phyloP scores from a whole-genome alignment of 169 alveolate genomes.

The Cyclospora cayetanensis region DNA sequence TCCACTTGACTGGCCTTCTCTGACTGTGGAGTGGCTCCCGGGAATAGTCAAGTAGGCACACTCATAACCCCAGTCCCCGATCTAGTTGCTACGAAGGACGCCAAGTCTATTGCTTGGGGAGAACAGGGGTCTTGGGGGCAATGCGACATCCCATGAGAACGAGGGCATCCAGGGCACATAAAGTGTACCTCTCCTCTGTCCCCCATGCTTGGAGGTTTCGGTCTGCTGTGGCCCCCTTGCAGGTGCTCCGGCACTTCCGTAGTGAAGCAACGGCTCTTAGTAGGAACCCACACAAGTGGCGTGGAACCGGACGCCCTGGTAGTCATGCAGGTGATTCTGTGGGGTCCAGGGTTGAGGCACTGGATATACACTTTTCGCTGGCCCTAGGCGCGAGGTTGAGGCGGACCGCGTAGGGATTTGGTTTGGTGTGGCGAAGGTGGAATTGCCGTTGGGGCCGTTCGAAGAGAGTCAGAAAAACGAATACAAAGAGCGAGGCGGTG shows the following conservation, averaged over 20 bases:
- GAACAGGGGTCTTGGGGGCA: no score
- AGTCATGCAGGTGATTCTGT: constrained; percentile 15
- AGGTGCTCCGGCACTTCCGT: not conserved
- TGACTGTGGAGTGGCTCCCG: constrained; percentile 92
- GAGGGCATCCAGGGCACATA: not conserved
- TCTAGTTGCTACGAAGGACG: not conserved
- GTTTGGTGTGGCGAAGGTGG: not conserved
- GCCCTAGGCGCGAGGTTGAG: not conserved
- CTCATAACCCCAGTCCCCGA: not conserved
- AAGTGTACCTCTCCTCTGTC: no score
- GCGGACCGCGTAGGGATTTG: not conserved
- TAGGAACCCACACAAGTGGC: constrained; percentile 60
- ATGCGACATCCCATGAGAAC: no score
- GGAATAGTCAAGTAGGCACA: no score
- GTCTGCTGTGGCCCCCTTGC: not conserved
- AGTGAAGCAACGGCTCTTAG: constrained; percentile 22
- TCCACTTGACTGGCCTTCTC: constrained; percentile 97
- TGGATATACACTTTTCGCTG: not conserved
- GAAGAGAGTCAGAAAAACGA: not conserved
- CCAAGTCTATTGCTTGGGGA: not conserved
- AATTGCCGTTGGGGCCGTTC: constrained; percentile 9
- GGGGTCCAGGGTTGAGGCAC: not conserved
- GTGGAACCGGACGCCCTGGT: constrained; percentile 28
- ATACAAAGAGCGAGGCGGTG: constrained; percentile 42
- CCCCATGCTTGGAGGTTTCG: not conserved